A percentile compares a stretch with the other conserved stretches of the same genome.
These are phyloP conservation scores for Eucalyptus brandiana DNA, from an alignment of 345 rosid species.

Conservation along the genomic window DNA sequence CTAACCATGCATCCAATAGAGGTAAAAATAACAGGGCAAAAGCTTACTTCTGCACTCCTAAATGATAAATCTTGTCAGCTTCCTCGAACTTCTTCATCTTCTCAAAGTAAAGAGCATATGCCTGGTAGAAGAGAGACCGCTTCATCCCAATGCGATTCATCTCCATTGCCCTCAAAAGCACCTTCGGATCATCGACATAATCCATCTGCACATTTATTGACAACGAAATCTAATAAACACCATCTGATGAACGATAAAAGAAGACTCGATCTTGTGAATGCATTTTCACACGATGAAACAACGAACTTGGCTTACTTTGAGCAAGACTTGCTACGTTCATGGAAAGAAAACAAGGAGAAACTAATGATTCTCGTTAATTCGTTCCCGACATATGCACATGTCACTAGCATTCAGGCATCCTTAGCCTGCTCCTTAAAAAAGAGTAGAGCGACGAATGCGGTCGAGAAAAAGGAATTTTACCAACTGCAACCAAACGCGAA, in stretches of 20 bases:
- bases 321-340: background rate
- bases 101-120: constrained; percentile 84
- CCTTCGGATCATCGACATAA: constrained; percentile 74
- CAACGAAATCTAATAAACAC: background rate
- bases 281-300: background rate
- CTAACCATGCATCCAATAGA: background rate
- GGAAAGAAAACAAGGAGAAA: background rate
- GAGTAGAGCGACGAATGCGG: background rate
- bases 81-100: constrained; percentile 73
- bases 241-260: background rate
- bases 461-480: constrained; percentile 6
- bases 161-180: constrained; percentile 66
- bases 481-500: constrained; percentile 92
- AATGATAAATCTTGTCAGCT: constrained; percentile 82
- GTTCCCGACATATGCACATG: background rate
- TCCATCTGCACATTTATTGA: constrained; percentile 61
- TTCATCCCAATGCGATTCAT: constrained; percentile 55
- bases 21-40: background rate
- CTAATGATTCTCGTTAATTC: background rate
- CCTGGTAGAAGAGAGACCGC: constrained; percentile 72
- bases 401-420: background rate
- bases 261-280: background rate
- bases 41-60: constrained; percentile 77
- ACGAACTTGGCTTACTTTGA: background rate
- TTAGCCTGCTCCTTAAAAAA: background rate